phyloP scores from a whole-genome alignment of 306 rosid genomes.

The Pyrus pyrifolia region DNA sequence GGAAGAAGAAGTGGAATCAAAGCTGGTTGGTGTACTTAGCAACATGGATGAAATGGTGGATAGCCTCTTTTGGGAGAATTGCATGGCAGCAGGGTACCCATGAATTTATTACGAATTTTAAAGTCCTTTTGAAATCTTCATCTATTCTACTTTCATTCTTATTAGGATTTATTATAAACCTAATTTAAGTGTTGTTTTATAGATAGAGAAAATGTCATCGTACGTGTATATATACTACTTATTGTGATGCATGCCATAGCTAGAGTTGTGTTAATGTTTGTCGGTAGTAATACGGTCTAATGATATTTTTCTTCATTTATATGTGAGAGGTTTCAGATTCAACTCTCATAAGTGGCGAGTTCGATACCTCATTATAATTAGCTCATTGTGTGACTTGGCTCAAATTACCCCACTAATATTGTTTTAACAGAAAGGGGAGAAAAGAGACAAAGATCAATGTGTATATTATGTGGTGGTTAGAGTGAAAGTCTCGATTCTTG shows the following conservation, averaged over 20 bases:
- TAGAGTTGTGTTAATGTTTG: background rate
- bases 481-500: too few species aligned
- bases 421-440: too few species aligned
- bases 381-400: too few species aligned
- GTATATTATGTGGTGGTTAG: too few species aligned
- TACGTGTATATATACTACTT: background rate
- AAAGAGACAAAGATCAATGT: too few species aligned
- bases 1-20: conserved; percentile 22
- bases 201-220: background rate
- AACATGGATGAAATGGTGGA: conserved; percentile 35
- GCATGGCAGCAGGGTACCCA: conserved; percentile 49
- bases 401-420: too few species aligned
- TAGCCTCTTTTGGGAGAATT: conserved; percentile 50
- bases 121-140: background rate
- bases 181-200: background rate
- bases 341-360: too few species aligned
- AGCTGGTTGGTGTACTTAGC: conserved; percentile 4
- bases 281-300: too few species aligned
- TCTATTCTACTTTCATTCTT: background rate
- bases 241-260: background rate
- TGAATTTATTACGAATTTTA: background rate
- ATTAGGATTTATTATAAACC: too few species aligned
- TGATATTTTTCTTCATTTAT: too few species aligned
- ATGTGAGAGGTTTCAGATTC: rapidly evolving
- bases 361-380: too few species aligned